A percentile compares a stretch with the other conserved stretches of the same genome.
These are phyloP conservation scores for Geranium brycei DNA, from an alignment of 345 rosid species.

Conservation along the genomic window DNA sequence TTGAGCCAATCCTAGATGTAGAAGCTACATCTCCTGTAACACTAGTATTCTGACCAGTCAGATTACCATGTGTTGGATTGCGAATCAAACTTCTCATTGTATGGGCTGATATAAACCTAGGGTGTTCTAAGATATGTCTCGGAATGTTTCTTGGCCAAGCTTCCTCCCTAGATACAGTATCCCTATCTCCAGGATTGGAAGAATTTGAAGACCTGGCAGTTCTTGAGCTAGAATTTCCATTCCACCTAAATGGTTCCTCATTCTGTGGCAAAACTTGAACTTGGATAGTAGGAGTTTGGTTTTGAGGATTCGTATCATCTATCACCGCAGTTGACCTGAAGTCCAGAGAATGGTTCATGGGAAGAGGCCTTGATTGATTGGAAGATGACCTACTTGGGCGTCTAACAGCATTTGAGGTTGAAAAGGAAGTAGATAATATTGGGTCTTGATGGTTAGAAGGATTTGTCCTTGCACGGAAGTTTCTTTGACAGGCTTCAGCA, in stretches of 20 bases:
- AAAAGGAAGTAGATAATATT: slow-evolving; percentile 24
- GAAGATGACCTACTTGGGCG: slow-evolving; percentile 29
- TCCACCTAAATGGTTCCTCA: slow-evolving; percentile 44
- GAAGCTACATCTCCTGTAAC: slow-evolving; percentile 40
- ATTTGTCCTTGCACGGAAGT: slow-evolving; percentile 42
- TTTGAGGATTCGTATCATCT: slow-evolving; percentile 24
- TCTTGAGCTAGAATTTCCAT: slow-evolving; percentile 34
- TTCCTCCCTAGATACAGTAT: slow-evolving; percentile 21
- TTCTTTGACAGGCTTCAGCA: slow-evolving; percentile 41
- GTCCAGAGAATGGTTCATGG: slow-evolving; percentile 32
- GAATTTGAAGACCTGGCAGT: slow-evolving; percentile 28
- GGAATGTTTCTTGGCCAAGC: slow-evolving; percentile 27
- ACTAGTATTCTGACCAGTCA: slow-evolving; percentile 17
- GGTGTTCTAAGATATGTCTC: slow-evolving; percentile 35
- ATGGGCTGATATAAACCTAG: slow-evolving; percentile 33
- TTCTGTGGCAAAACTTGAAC: slow-evolving; percentile 35
- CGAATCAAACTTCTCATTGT: slow-evolving; percentile 28
- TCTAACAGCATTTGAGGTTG: slow-evolving; percentile 35
- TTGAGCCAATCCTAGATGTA: slow-evolving; percentile 30
- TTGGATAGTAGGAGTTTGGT: slow-evolving; percentile 23
- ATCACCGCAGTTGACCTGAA: slow-evolving; percentile 28
- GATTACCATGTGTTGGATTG: slow-evolving; percentile 29
- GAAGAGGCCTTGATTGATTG: slow-evolving; percentile 28
- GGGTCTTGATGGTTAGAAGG: slow-evolving; percentile 38
- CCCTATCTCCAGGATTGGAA: slow-evolving; percentile 26